Conservation (phyloP, 306 rosid genomes). For the Alnus rubra region DNA sequence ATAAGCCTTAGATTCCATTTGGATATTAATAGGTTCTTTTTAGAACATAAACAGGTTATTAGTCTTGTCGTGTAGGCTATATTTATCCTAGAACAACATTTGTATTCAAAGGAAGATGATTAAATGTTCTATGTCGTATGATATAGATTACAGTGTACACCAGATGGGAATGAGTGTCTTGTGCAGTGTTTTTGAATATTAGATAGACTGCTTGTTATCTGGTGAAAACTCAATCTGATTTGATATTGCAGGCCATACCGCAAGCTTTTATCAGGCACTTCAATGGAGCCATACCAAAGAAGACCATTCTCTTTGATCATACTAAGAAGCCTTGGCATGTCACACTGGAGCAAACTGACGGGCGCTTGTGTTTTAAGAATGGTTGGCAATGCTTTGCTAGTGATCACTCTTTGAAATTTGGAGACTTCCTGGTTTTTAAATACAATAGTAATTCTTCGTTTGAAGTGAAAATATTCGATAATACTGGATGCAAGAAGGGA, state of each 20-base stretch:
- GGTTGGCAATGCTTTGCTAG: conserved; percentile 29
- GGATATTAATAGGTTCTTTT: neutral
- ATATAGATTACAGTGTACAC: neutral
- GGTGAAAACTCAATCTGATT: neutral
- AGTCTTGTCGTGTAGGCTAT: neutral
- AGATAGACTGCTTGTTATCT: neutral
- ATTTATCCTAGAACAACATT: neutral
- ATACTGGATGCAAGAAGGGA: conserved; percentile 11
- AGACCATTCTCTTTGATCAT: conserved; percentile 19
- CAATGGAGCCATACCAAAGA: conserved; percentile 12
- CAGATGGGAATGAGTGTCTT: neutral
- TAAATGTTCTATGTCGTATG: no score
- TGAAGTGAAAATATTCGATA: conserved; percentile 3
- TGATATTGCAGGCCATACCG: conserved; percentile 23
- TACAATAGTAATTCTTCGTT: neutral
- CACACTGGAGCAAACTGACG: conserved; percentile 17
- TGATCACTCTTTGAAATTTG: conserved; percentile 17
- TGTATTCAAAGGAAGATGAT: neutral
- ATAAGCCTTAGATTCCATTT: neutral
- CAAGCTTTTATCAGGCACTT: conserved; percentile 28
- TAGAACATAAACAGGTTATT: neutral
- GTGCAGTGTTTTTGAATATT: neutral
- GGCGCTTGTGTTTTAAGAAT: conserved; percentile 18
- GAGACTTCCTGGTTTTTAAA: conserved; percentile 30
- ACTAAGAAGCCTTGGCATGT: conserved; percentile 28